Evolutionary conservation across 768 basidiomycete species (phyloP), one percentile per base, ranked within the genome.

Genomic region (Lactifluus volemus): DNA sequence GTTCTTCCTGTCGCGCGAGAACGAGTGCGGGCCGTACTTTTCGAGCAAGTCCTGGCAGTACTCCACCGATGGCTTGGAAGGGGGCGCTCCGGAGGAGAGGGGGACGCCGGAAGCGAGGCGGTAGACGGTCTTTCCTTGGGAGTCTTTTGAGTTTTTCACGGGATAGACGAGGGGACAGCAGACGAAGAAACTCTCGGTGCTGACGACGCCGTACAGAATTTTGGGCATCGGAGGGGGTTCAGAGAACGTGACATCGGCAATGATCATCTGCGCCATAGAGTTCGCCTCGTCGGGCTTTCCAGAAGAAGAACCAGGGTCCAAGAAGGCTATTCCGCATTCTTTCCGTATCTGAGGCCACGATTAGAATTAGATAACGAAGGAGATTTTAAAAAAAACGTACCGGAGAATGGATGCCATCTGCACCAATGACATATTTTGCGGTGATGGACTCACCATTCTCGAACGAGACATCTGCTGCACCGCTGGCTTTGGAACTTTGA

Each of bases 361-460:
- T 58, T 42, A 42, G 21, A n/a, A 11, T 66, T 7, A 34, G 19
- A 51, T 39, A 42, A 8, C 32, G n/a, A 30, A 52, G 9, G 6
- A 21, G 12, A 42, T 15, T 39, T 15, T n/a, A n/a, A n/a, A 32
- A 25, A 6, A 52, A 63, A 67, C 73, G 52, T 65, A 81, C 81
- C 38, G 67, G 64, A 0, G 81, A 83, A 59, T 68, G 73, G 3
- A 79, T 70, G 4, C 82, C 81, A 65, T 84, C 81, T 5, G 81
- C 80, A 25, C 78, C 81, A 36, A 82, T 65, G 5, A 82, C 75
- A 66, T 80, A 81, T 38, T 73, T 74, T 14, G 81, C 68, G 3
- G 68, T 73, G 41, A 82, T 73, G 12, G 70, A 66, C 39, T 73
- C 73, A 4, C 81, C 81, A 49, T 75, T 73, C 34, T 81, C 78